These are phyloP conservation scores for Cutaneotrichosporon cavernicola DNA, from an alignment of 1,284 basidiomycete genomes.

Conservation along the genomic window DNA sequence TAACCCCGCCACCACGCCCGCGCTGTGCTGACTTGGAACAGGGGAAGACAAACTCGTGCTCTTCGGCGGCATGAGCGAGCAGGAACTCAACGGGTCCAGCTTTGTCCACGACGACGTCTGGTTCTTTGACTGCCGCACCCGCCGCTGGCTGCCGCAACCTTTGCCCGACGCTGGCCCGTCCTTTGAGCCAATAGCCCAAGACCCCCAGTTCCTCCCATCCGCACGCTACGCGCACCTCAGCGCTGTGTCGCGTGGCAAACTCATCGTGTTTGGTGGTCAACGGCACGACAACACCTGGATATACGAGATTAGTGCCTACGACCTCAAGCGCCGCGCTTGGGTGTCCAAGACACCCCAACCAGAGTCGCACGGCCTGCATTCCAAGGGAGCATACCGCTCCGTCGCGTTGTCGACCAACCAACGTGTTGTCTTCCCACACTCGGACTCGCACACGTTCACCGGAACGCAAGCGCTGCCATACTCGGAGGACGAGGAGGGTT, in stretches of 20 bases:
- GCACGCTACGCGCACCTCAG: constrained; percentile 89
- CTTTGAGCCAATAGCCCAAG: constrained; percentile 28
- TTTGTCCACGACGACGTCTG: constrained; percentile 77
- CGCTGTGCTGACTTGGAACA: constrained; percentile 39
- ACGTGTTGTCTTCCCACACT: constrained; percentile 63
- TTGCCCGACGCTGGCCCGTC: constrained; percentile 16
- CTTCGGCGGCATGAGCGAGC: constrained; percentile 79
- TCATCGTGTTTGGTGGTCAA: constrained; percentile 94
- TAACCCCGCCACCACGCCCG: constrained; percentile 26
- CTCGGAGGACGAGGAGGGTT: constrained; percentile 40
- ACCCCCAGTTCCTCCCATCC: constrained; percentile 60
- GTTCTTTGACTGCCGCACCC: constrained; percentile 71
- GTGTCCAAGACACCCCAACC: constrained; percentile 67
- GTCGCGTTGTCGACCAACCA: constrained; percentile 73
- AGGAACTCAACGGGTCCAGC: constrained; percentile 59
- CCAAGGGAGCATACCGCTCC: constrained; percentile 82
- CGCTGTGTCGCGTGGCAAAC: constrained; percentile 71
- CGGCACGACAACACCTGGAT: constrained; percentile 68
- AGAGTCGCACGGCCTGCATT: constrained; percentile 68
- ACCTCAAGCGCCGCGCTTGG: constrained; percentile 71
- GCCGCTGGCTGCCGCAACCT: constrained; percentile 64
- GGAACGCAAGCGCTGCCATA: constrained; percentile 26
- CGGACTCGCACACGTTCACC: constrained; percentile 20
- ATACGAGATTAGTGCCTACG: constrained; percentile 84
- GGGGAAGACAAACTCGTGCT: constrained; percentile 84